Base-by-base conservation (phyloP, 495 filamentous ascomycete genomes). In the Rhypophila decipiens region DNA sequence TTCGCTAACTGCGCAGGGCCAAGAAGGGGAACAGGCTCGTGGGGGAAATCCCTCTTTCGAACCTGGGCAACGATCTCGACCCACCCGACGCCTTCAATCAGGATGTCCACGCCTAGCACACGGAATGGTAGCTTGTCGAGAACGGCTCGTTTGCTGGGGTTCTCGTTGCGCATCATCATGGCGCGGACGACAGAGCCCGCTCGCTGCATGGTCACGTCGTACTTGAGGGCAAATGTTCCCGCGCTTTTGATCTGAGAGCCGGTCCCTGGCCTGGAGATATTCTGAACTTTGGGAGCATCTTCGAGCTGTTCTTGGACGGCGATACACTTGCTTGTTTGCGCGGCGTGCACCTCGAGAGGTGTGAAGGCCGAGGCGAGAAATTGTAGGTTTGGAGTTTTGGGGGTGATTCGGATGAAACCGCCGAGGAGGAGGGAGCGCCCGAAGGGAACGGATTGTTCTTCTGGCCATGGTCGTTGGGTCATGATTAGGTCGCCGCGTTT, bases 41-140 rank as follows among this genome's bases (percentile, higher is more conserved):
- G 42, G 2, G 7, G 13, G 18, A 10, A 20, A 21, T 65, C 56
- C 55, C 53, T 78, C 20, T 74, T 76, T 19, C 90, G 80, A 7
- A 93, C 76, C 64, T 97, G 90, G 12, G 83, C 81, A 5, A 79
- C 83, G 17, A 99, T 63, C 62, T 99, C 93, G 7, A 99, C 75
- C 91, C 94, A 99, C 2, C 93, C 93, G 34, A 83, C 82, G 17
- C 91, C 87, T 55, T 96, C 89, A 29, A 99, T 82, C 7, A 99
- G 68, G 31, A 99, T 79, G 61, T 99, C 93, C 0, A 84, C 75
- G 5, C 82, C 75, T 44, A 90, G 71, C 3, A 96, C 79, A 9
- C 73, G 75, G 61, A 91, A 99, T 2, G 90, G 90, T 31, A 97
- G 67, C n/a, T n/a, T n/a, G 19, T 53, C 50, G 0, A 82, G 71